Base-by-base conservation (phyloP, 441 rosid genomes). In the Eugenia klotzschiana region DNA sequence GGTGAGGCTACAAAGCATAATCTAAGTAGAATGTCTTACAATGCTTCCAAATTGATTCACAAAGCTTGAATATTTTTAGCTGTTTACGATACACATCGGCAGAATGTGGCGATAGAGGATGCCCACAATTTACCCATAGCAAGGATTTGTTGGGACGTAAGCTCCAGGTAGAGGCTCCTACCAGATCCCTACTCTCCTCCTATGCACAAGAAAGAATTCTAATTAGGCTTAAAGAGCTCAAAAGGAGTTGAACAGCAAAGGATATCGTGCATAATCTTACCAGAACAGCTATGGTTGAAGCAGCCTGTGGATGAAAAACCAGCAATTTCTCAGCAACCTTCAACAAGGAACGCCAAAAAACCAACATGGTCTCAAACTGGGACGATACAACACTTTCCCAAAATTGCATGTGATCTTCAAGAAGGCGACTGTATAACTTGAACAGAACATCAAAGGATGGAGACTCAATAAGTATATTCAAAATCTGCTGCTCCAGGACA, bases 111-210 rank as follows among this genome's bases (percentile, higher is more conserved):
- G 90, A 86, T 81, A 89, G 87, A 54, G 99, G 98, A 90, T 96
- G 99, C 83, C 99, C 99, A 27, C 98, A 98, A 88, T 93, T 89
- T 89, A 91, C 89, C 99, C 98, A 97, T 51, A 97, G 91, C 91
- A 95, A 89, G 79, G 97, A 92, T 89, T 87, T 94, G 84, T 93
- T 91, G 40, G 94, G 87, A 81, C 82, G 81, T 72, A 89, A 89
- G 82, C 43, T 88, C 88, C 87, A 87, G 82, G 87, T 81, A 84
- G 90, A 90, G 84, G 85, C 85, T 85, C 88, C 85, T 84, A 86
- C 91, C 43, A 93, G 88, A 88, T 90, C 91, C 89, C 87, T 89
- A 87, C 89, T 88, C 86, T 87, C 94, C 91, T 88, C 86, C 94
- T 93, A 69, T 82, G 84, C 50, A 83, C 27, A 86, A 69, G 56